These are phyloP conservation scores for Populus hybrid DNA, from an alignment of 441 rosid genomes.

Conservation along the genomic window DNA sequence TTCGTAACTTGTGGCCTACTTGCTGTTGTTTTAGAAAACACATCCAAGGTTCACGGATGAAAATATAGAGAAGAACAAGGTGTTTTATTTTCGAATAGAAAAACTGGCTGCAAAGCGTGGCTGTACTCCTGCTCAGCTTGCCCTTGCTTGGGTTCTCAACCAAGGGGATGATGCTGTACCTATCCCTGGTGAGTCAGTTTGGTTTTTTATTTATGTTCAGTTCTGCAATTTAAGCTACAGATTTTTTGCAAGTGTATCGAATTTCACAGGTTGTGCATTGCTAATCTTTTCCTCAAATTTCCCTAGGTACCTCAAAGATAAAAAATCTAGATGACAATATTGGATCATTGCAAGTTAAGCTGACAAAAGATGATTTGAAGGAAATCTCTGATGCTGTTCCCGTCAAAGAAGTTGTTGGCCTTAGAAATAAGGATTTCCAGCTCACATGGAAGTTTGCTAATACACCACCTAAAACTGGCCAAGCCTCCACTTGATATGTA, in stretches of 20 bases:
- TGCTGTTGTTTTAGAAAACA: neutral
- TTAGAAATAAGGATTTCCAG: neutral
- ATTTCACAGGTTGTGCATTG: neutral
- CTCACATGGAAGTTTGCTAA: conserved; percentile 15
- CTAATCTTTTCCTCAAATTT: neutral
- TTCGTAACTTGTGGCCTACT: neutral
- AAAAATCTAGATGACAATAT: conserved; percentile 17
- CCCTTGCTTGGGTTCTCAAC: conserved; percentile 32
- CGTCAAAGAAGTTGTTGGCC: conserved; percentile 15
- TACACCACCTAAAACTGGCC: conserved; percentile 2
- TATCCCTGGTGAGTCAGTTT: conserved; percentile 26
- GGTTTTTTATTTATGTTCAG: neutral
- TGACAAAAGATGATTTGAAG: conserved; percentile 14
- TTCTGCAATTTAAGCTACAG: neutral
- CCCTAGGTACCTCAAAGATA: conserved; percentile 9
- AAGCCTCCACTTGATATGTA: no score
- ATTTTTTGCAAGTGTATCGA: neutral
- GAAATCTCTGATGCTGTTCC: conserved; percentile 16
- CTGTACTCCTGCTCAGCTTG: conserved; percentile 30
- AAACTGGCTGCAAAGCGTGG: conserved; percentile 17
- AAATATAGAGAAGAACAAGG: conserved; percentile 29
- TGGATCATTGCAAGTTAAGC: conserved; percentile 17
- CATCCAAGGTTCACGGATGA: conserved; percentile 30
- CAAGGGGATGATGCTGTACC: conserved; percentile 33
- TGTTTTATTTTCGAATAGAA: conserved; percentile 17